Evolutionary conservation across 2,329 filamentous ascomycete genomes (phyloP), one percentile per base, ranked within the genome.

Genomic region (Neonectria hederae): DNA sequence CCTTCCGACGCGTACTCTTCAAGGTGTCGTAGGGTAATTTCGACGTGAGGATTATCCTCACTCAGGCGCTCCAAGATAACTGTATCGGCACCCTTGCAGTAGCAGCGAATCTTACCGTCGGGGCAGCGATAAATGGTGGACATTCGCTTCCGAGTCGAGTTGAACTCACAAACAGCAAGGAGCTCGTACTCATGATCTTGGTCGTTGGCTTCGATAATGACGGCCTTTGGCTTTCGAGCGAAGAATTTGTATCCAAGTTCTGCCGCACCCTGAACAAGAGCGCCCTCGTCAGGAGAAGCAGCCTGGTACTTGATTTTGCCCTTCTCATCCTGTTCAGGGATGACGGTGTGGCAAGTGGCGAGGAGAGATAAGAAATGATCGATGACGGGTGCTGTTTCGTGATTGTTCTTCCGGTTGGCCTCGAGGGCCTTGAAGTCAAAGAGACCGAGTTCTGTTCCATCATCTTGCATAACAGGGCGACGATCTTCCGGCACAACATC

Each of bases 1-100:
- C 96, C 97, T 72, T 99, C 96, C 0, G 95, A 97, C 7, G 96
- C 96, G 77, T 99, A 99, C 75, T 99, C 97, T 80, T 99, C 97
- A n/a, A 99, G 85, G 78, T 99, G 97, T 60, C 94, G 90, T 67
- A 98, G 83, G 1, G 96, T 99, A n/a, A 86, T 83, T 76, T 99
- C 96, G 2, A 97, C 92, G 68, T 93, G 92, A 1, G 92, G 91
- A 74, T 97, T 97, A 70, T 96, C 87, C 43, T 91, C 86, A 68
- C 90, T 89, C 14, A 99, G 84, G 21, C 97, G 91, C 78, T 99
- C 97, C 57, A 99, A 82, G 71, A 99, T 99, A 54, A 99, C 96
- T 2, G 96, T 99, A 77, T 99, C 96, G 49, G 96, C 96, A 72
- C 96, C 96, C 81, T 99, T 99, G 81, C 91, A 95, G 80, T 97